phyloP scores from a whole-genome alignment of 306 rosid species.

The Corylus heterophylla region DNA sequence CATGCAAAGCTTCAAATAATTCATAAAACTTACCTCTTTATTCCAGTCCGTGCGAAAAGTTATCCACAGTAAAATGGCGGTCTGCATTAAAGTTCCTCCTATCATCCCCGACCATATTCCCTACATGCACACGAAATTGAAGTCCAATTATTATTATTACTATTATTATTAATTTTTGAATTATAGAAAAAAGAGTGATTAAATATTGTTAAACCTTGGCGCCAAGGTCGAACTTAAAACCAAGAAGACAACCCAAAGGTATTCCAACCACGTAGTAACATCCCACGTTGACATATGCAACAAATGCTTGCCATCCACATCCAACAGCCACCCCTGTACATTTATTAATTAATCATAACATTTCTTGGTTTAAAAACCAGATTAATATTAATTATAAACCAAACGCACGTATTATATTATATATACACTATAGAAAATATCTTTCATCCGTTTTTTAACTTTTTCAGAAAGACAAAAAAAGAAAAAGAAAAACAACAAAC shows the following conservation, averaged over 20 bases:
- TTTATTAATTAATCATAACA: no score
- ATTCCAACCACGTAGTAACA: conserved; percentile 63
- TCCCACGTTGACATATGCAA: conserved; percentile 71
- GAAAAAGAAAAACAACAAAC: no score
- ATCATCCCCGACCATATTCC: conserved; percentile 93
- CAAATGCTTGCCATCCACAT: conserved; percentile 81
- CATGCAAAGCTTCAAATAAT: neutral
- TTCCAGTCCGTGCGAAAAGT: conserved; percentile 69
- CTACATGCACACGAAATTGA: conserved; percentile 20
- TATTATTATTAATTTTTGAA: no score
- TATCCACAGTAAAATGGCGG: conserved; percentile 58
- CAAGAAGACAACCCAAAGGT: conserved; percentile 64
- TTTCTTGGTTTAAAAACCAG: no score
- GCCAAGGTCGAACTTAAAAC: conserved; percentile 63
- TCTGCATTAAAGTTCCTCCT: conserved; percentile 69
- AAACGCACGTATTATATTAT: no score
- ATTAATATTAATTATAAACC: no score
- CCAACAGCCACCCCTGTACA: conserved; percentile 75
- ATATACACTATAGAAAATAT: no score
- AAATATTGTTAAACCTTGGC: conserved; percentile 43
- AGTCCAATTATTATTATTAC: neutral
- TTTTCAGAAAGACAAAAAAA: no score
- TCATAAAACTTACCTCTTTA: conserved; percentile 45
- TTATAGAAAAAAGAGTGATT: no score
- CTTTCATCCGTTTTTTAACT: no score